Evolutionary conservation across 1,284 basidiomycete genomes (phyloP), one percentile per base, ranked within the genome.

Genomic region (Gymnopus androsaceus): DNA sequence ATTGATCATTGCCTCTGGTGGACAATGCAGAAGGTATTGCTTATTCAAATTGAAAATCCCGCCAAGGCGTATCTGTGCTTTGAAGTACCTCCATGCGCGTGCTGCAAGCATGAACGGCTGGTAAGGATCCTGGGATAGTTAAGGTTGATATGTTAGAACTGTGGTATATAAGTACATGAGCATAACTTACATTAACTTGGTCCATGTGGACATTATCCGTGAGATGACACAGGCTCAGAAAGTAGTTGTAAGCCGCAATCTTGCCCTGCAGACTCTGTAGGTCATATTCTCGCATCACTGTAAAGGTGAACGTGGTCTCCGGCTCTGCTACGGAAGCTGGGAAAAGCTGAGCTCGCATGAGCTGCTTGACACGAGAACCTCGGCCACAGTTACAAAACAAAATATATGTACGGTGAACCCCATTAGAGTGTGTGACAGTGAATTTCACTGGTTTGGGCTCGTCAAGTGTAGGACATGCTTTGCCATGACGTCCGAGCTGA

Each of bases 11-110:
- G 56, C 59, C 0, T 61, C 62, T 2, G 48, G 28, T 19, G 28
- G 59, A 0, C 60, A 60, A 44, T 65, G 41, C 0, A 46, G 53
- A 19, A 69, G 48, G 11, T 65, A 14, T 7, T 15, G 33, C 0
- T 12, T n/a, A 34, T 69, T 63, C n/a, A 72, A 68, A 0, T 58
- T 60, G 44, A 68, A 65, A 8, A 36, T 53, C 15, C 68, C 66
- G 19, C 69, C 69, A 19, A 59, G 51, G 1, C 66, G 61, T 34
- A 61, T 61, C 8, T 25, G 50, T 0, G 61, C 59, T 11, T 54
- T 56, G 5, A 70, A 37, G 4, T 62, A 15, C 0, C 59, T 51
- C 62, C 64, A 71, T 4, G 68, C 28, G 6, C 56, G 62, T 48
- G 60, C 56, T 14, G 66, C 64, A 2, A 61, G 52, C 1, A 58